Evolutionary conservation across 192 early-diverging fungal genomes (phyloP), one percentile per base, ranked within the genome.

Genomic region (Entophlyctis helioformis): DNA sequence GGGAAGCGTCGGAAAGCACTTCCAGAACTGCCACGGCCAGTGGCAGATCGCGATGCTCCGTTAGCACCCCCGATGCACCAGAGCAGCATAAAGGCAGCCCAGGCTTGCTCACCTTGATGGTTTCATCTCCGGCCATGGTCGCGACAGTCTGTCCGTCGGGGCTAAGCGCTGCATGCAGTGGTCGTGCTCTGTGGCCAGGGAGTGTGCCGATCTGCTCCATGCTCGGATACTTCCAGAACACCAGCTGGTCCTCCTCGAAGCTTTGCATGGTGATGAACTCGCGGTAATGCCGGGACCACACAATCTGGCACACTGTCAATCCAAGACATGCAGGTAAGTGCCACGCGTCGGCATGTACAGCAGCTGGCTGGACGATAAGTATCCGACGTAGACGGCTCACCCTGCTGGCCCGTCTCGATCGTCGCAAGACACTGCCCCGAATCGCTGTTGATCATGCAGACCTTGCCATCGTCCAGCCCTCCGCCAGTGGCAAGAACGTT

Each of bases 101-200:
- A 5, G 4, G 21, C 37, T 21, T 7, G 4, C 37, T 39, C 25
- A 60, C 32, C 36, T 66, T 70, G 33, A 71, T 37, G 12, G 29
- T 53, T 36, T 71, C 69, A 36, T 71, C 69, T 3, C 58, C 67
- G 8, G 56, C 56, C 1, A 53, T 59, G 13, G 48, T 70, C 0
- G 60, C 63, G 2, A 67, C 56, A 3, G 37, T 57, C 31, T 62
- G 62, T 9, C 69, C 69, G 40, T 61, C 51, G 2, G 69, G 67
- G 19, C 46, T 51, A n/a, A 71, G 23, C 1, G 67, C 60, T 10
- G 60, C 18, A 31, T 59, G 55, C 32, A 71, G 45, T 7, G 62
- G 57, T 0, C 69, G 53, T 16, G 27, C 31, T 10, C 42, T n/a
- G 54, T 71, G 69, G 1, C 62, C 69, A 5, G 40, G 36, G 20